Percentiles rank a stretch among this genome's conserved stretches.
These are phyloP conservation scores for Cupressus sempervirens DNA, from an alignment of 75 land plant genomes.

Conservation along the genomic window DNA sequence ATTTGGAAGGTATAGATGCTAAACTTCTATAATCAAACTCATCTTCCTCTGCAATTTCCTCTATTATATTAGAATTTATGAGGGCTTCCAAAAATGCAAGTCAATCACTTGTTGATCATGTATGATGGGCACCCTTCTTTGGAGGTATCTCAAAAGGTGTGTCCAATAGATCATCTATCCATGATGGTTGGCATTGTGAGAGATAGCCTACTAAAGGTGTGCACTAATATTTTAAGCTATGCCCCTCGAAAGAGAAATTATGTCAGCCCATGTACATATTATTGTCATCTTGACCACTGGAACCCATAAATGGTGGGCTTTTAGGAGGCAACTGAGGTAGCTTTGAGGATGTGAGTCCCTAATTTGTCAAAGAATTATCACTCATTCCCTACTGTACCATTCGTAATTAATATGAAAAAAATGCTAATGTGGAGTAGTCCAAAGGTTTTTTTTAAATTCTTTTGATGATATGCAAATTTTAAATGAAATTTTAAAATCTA, in stretches of 20 bases:
- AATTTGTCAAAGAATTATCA: conserved; percentile 1
- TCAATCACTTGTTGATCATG: conserved; percentile 85
- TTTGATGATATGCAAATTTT: no score
- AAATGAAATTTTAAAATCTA: no score
- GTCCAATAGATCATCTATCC: conserved; percentile 63
- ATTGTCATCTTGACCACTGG: no score
- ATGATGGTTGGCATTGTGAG: conserved; percentile 25
- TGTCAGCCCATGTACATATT: no score
- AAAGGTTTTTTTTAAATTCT: no score
- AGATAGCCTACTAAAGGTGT: no score
- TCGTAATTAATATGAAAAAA: not conserved
- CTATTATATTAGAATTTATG: conserved; percentile 5
- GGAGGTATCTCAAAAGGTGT: conserved; percentile 27
- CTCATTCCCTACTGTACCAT: conserved; percentile 4
- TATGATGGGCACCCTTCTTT: conserved; percentile 50
- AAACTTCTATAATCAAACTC: conserved; percentile 14
- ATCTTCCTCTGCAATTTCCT: conserved; percentile 31
- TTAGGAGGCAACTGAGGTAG: conserved; percentile 6
- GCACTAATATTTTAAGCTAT: no score
- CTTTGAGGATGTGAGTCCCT: conserved; percentile 1
- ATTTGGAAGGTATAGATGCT: conserved; percentile 14
- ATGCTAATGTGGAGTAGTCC: no score
- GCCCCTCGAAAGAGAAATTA: no score
- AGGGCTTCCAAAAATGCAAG: conserved; percentile 67
- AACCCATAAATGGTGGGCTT: no score